Conservation (phyloP, 805 yeast species). For the Maudiozyma saulgeensis region DNA sequence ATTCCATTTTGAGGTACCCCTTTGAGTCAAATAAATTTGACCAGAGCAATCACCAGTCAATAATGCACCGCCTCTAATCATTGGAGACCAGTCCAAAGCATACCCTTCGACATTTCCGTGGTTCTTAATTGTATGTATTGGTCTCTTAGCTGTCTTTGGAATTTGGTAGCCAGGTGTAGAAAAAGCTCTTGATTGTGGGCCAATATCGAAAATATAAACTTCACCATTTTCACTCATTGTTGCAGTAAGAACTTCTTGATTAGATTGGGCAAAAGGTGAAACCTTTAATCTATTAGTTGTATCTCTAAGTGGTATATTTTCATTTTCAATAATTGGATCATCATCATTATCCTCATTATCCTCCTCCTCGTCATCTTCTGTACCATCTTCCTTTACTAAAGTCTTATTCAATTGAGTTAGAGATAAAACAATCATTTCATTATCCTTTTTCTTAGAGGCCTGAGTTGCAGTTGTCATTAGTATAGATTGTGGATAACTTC, state of each 20-base stretch:
- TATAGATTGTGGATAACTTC: slow-evolving; percentile 79
- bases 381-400: slow-evolving; percentile 71
- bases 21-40: slow-evolving; percentile 63
- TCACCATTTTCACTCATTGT: slow-evolving; percentile 87
- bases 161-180: slow-evolving; percentile 80
- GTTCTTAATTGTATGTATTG: slow-evolving; percentile 66
- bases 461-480: slow-evolving; percentile 89
- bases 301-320: slow-evolving; percentile 61
- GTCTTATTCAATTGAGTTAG: slow-evolving; percentile 78
- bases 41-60: slow-evolving; percentile 88
- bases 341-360: slow-evolving; percentile 54
- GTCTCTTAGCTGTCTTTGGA: slow-evolving; percentile 68
- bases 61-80: slow-evolving; percentile 66
- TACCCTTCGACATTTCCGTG: slow-evolving; percentile 98
- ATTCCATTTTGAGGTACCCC: slow-evolving; percentile 71
- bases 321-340: slow-evolving; percentile 85
- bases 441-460: slow-evolving; percentile 78
- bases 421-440: slow-evolving; percentile 78
- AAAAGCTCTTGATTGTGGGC: slow-evolving; percentile 71
- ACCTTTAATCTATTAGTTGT: slow-evolving; percentile 87
- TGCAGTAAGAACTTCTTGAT: slow-evolving; percentile 76
- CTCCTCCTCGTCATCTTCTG: slow-evolving; percentile 64
- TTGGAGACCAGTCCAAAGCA: slow-evolving; percentile 94
- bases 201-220: slow-evolving; percentile 72
- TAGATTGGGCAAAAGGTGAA: slow-evolving; percentile 58